Evolutionary conservation across 2,329 filamentous ascomycete genomes (phyloP).

Genomic region (Tolypocladium sp.): DNA sequence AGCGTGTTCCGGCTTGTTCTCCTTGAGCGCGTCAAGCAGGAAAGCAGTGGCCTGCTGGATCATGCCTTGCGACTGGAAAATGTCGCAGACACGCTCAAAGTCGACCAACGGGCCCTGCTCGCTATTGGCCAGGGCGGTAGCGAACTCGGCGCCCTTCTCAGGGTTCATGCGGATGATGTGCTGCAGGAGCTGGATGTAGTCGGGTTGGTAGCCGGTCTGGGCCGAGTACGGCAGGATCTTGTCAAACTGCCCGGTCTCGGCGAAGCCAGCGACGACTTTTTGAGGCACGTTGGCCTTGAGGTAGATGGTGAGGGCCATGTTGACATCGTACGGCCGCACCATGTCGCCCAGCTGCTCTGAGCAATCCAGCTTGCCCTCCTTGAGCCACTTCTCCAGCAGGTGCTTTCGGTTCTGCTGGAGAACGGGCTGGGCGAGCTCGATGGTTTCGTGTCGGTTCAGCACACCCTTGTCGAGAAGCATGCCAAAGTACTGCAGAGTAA

Average conservation of each 20-base stretch:
- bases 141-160: slow-evolving; percentile 92
- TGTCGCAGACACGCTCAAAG: slow-evolving; percentile 88
- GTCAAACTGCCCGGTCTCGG: slow-evolving; percentile 93
- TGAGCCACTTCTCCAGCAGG: slow-evolving; percentile 94
- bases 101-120: slow-evolving; percentile 83
- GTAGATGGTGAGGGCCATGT: slow-evolving; percentile 82
- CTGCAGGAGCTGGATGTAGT: slow-evolving; percentile 85
- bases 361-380: slow-evolving; percentile 89
- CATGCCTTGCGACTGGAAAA: slow-evolving; percentile 98
- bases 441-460: slow-evolving; percentile 85
- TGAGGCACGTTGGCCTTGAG: slow-evolving; percentile 81
- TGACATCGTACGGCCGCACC: slow-evolving; percentile 80
- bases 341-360: slow-evolving; percentile 96
- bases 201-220: slow-evolving; percentile 81
- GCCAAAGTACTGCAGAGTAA: slow-evolving; percentile 95
- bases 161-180: slow-evolving; percentile 87
- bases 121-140: slow-evolving; percentile 81
- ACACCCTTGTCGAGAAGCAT: slow-evolving; percentile 93
- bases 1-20: slow-evolving; percentile 88
- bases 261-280: slow-evolving; percentile 91
- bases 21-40: slow-evolving; percentile 87
- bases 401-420: slow-evolving; percentile 91
- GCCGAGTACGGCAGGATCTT: slow-evolving; percentile 90
- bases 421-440: slow-evolving; percentile 89
- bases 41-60: slow-evolving; percentile 98